Evolutionary conservation across 2,329 filamentous ascomycete species (phyloP).

Genomic region (Triangularia setosa): DNA sequence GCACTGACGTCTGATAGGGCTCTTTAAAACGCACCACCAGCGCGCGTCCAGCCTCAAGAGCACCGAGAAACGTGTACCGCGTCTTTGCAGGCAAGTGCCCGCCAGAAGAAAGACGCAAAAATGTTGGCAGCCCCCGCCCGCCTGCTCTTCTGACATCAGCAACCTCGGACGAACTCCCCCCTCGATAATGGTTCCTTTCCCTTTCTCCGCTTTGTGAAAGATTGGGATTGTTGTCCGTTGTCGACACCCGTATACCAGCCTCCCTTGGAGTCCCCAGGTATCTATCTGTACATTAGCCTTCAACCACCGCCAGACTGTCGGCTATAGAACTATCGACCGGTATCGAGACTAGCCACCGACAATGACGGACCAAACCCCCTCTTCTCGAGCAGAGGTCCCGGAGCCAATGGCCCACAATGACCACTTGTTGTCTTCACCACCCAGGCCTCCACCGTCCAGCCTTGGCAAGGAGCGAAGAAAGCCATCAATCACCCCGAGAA

Average conservation of each 20-base stretch:
- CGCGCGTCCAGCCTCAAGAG: constrained; percentile 21
- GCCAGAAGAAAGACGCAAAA: constrained; percentile 7
- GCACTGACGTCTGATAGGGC: not conserved
- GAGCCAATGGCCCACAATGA: constrained; percentile 17
- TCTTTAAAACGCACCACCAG: constrained; percentile 15
- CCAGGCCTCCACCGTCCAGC: constrained; percentile 19
- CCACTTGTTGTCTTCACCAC: constrained; percentile 29
- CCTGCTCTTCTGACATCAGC: not conserved
- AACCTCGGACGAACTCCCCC: not conserved
- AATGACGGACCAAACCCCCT: constrained; percentile 21
- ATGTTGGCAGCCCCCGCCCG: constrained; percentile 1
- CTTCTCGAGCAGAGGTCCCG: constrained; percentile 22
- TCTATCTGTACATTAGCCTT: not conserved
- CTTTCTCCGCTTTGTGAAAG: constrained; percentile 2
- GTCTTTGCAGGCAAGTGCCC: constrained; percentile 15
- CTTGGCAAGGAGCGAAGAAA: constrained; percentile 44
- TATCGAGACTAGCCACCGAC: not conserved
- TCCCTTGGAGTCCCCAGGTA: too few species aligned
- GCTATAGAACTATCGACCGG: not conserved
- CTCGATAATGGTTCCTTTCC: not conserved
- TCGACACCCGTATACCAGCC: too few species aligned
- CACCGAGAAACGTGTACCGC: constrained; percentile 25
- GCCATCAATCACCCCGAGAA: constrained; percentile 52
- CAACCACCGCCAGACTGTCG: not conserved
- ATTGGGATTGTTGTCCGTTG: not conserved